Conservation (phyloP, 129 eudicot species). For the Saussurea involucrata region DNA sequence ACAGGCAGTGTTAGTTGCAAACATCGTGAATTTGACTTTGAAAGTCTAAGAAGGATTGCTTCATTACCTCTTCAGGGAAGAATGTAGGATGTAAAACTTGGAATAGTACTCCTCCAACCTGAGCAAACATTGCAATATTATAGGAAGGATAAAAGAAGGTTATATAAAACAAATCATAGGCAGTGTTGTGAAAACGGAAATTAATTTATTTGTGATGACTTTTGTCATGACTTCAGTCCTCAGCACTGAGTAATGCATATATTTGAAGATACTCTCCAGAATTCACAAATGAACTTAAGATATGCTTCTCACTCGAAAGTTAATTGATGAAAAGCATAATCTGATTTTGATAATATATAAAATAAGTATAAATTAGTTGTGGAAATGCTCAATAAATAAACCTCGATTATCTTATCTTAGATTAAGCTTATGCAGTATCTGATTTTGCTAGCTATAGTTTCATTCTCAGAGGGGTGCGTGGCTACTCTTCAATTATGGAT, state of each 20-base stretch:
- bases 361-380: neutral
- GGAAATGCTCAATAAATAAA: neutral
- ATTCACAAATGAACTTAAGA: neutral
- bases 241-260: neutral
- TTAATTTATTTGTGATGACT: neutral
- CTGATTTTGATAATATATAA: neutral
- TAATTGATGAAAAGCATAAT: neutral
- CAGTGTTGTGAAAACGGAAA: neutral
- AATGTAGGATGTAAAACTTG: neutral
- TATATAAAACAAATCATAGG: neutral
- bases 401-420: neutral
- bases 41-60: neutral
- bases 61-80: neutral
- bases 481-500: neutral
- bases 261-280: neutral
- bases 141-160: neutral
- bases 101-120: neutral
- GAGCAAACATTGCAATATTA: neutral
- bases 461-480: neutral
- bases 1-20: neutral
- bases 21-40: neutral
- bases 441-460: neutral
- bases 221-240: neutral
- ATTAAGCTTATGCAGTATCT: neutral
- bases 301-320: neutral